Percentiles rank a stretch among this genome's conserved stretches.
These are phyloP conservation scores for Marchantia paleacea DNA, from an alignment of 225 moss, liverwort and hornwort genomes.

Conservation along the genomic window DNA sequence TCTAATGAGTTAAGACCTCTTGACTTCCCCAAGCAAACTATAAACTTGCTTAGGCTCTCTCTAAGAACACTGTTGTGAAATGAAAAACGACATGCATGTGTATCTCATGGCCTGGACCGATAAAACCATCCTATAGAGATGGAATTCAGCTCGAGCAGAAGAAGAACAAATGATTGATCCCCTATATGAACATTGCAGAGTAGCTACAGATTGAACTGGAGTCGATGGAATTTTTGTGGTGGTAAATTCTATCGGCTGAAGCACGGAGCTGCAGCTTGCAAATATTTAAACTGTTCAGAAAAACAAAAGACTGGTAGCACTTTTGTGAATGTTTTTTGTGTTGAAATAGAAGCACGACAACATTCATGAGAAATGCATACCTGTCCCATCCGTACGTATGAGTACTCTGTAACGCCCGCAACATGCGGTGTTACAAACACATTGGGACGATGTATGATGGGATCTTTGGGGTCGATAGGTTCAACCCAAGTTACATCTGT, in stretches of 20 bases:
- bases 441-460: slow-evolving; percentile 68
- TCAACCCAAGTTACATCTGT: slow-evolving; percentile 86
- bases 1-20: background rate
- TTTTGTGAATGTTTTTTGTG: no score
- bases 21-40: background rate
- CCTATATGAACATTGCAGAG: background rate
- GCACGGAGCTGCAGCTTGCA: background rate
- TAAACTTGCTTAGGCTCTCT: background rate
- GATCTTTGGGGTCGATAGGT: slow-evolving; percentile 74
- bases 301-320: no score
- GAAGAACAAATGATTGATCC: no score
- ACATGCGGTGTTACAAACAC: slow-evolving; percentile 86
- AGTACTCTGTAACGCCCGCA: slow-evolving; percentile 66
- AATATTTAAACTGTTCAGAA: background rate
- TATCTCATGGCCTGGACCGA: background rate
- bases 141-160: no score
- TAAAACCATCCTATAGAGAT: background rate
- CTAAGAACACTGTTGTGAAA: background rate
- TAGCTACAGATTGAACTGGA: background rate
- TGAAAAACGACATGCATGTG: background rate
- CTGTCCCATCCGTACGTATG: slow-evolving; percentile 72
- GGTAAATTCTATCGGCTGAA: background rate
- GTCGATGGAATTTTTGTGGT: background rate
- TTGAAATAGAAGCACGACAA: background rate
- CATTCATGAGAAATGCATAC: slow-evolving; percentile 23